Evolutionary conservation across 306 rosid species (phyloP).

Genomic region (Prunus fruticosa): DNA sequence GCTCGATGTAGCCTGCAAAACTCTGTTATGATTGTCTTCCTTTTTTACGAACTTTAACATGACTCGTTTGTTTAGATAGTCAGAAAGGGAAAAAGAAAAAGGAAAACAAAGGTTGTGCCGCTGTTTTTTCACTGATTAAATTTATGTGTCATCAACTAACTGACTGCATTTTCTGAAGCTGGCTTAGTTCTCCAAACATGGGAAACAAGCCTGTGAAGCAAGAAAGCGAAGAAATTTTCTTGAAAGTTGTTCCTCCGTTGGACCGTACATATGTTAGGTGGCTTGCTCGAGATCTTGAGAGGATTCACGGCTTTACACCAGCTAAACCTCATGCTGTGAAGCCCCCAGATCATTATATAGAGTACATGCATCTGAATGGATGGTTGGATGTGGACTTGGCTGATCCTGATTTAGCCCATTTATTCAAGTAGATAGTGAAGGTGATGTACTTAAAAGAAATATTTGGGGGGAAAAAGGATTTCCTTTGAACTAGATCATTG

Average conservation of each 20-base stretch:
- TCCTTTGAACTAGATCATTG: not conserved
- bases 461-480: not conserved
- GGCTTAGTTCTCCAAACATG: conserved; percentile 35
- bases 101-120: not conserved
- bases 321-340: conserved; percentile 42
- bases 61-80: not conserved
- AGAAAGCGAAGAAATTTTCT: conserved; percentile 34
- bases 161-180: conserved; percentile 4
- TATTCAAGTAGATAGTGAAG: conserved; percentile 45
- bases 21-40: not conserved
- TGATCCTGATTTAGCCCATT: conserved; percentile 65
- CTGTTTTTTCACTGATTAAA: not conserved
- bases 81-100: not conserved
- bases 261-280: conserved; percentile 53
- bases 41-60: not conserved
- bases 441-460: not conserved
- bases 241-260: conserved; percentile 68
- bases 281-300: conserved; percentile 58
- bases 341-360: conserved; percentile 70
- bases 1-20: not conserved
- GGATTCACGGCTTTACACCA: conserved; percentile 58
- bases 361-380: conserved; percentile 69
- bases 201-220: conserved; percentile 64
- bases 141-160: not conserved
- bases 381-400: conserved; percentile 63